phyloP scores from a whole-genome alignment of 768 basidiomycete species.

The Paxillus involutus region DNA sequence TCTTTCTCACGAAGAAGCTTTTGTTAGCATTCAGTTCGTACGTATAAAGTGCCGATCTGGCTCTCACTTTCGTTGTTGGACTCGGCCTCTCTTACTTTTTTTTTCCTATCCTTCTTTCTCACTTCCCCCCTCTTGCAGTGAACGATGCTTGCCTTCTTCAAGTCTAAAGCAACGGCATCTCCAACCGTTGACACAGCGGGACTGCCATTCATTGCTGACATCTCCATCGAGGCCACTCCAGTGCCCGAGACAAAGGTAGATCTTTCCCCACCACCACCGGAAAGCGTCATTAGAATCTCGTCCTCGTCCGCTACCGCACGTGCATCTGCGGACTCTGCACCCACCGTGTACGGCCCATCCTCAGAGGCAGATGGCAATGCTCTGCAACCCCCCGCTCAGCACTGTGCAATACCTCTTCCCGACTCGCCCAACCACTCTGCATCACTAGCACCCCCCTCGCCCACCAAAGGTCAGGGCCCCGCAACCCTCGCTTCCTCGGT shows the following conservation, averaged over 20 bases:
- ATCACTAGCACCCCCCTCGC: slow-evolving; percentile 21
- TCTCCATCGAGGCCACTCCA: neutral
- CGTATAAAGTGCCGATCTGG: slow-evolving; percentile 23
- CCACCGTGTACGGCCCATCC: slow-evolving; percentile 20
- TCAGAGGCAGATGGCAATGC: neutral
- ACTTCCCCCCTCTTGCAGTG: neutral
- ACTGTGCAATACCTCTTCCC: slow-evolving; percentile 9
- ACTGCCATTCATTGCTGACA: slow-evolving; percentile 1
- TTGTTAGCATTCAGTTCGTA: slow-evolving; percentile 10
- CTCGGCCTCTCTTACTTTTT: slow-evolving; percentile 1
- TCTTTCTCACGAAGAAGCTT: slow-evolving; percentile 31
- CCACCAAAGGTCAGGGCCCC: slow-evolving; percentile 1
- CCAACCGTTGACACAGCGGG: neutral
- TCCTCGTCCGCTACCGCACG: slow-evolving; percentile 12
- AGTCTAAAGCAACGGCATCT: slow-evolving; percentile 11
- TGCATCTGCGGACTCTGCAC: slow-evolving; percentile 20
- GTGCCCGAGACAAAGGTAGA: neutral
- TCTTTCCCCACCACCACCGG: neutral
- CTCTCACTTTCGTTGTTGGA: slow-evolving; percentile 3
- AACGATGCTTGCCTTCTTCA: slow-evolving; percentile 28
- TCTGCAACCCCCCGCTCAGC: slow-evolving; percentile 4
- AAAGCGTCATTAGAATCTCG: slow-evolving; percentile 14
- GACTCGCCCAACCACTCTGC: slow-evolving; percentile 16
- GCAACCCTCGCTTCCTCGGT: slow-evolving; percentile 1
- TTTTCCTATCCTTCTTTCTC: neutral